phyloP scores from a whole-genome alignment of 192 early-diverging fungal species.

The Umbelopsis sp. region DNA sequence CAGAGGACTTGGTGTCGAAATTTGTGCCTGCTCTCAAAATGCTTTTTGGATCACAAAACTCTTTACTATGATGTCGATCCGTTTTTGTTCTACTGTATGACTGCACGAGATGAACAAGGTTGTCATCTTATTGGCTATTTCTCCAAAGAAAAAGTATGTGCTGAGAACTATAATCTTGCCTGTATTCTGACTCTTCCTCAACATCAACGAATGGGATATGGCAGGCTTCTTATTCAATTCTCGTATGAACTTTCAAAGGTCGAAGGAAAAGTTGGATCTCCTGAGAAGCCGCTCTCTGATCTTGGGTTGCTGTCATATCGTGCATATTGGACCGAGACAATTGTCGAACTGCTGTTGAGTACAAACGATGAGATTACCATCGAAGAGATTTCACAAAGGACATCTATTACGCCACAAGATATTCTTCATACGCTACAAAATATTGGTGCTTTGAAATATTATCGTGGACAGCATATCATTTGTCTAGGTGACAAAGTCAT shows the following conservation, averaged over 20 bases:
- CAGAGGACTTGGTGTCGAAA: constrained; percentile 95
- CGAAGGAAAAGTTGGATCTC: constrained; percentile 92
- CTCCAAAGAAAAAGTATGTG: constrained; percentile 97
- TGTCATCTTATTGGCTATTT: constrained; percentile 97
- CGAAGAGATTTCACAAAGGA: constrained; percentile 84
- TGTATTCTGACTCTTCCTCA: constrained; percentile 98
- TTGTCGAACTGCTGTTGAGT: constrained; percentile 75
- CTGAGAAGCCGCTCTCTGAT: constrained; percentile 98
- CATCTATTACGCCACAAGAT: constrained; percentile 88
- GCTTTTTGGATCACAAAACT: constrained; percentile 99
- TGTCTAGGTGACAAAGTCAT: constrained; percentile 86
- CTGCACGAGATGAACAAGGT: constrained; percentile 81
- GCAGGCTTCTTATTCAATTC: constrained; percentile 91
- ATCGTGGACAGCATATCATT: constrained; percentile 88
- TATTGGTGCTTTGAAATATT: constrained; percentile 88
- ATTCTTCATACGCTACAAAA: constrained; percentile 89
- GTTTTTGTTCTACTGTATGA: constrained; percentile 97
- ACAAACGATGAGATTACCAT: constrained; percentile 80
- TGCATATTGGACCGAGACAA: constrained; percentile 92
- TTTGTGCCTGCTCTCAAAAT: constrained; percentile 92
- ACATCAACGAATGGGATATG: constrained; percentile 95
- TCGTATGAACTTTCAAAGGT: constrained; percentile 96
- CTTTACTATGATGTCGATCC: constrained; percentile 99
- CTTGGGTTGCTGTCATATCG: constrained; percentile 93
- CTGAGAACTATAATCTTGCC: constrained; percentile 96